Conservation (phyloP, 805 yeast genomes). For the Barnettozyma vustinii region DNA sequence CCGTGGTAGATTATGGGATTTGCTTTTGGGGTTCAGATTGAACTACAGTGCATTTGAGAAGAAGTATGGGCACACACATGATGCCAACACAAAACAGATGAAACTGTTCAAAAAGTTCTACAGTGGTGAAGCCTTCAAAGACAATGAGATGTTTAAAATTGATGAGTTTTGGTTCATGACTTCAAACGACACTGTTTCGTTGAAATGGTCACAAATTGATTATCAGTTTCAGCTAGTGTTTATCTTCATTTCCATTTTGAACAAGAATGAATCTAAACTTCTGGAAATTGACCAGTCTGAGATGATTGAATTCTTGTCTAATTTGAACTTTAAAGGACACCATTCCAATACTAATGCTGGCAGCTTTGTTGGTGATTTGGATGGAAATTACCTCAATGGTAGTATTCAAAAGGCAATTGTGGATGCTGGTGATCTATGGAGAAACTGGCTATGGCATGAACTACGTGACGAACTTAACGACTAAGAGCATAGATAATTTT, state of each 20-base stretch:
- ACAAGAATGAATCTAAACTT: conserved; percentile 70
- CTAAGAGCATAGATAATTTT: neutral
- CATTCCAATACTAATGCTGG: conserved; percentile 1
- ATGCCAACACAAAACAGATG: conserved; percentile 13
- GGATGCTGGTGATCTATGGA: conserved; percentile 86
- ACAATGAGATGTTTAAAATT: conserved; percentile 6
- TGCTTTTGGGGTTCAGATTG: conserved; percentile 71
- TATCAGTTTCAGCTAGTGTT: conserved; percentile 76
- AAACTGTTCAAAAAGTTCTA: conserved; percentile 21
- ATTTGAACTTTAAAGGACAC: conserved; percentile 21
- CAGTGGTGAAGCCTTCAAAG: conserved; percentile 7
- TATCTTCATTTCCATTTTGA: conserved; percentile 70
- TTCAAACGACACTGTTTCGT: conserved; percentile 12
- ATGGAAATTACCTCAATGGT: conserved; percentile 1
- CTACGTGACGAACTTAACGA: conserved; percentile 37
- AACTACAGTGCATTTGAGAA: conserved; percentile 23
- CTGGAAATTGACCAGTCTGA: conserved; percentile 89
- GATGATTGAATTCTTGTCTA: conserved; percentile 69
- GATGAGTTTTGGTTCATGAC: conserved; percentile 21
- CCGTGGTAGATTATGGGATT: conserved; percentile 88
- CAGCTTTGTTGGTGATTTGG: conserved; percentile 1
- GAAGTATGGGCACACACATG: conserved; percentile 5
- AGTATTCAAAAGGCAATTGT: conserved; percentile 64
- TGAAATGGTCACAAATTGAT: conserved; percentile 59
- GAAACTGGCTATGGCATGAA: conserved; percentile 71